phyloP scores from a whole-genome alignment of 2,329 filamentous ascomycete species.

The Hypocrella siamensis region DNA sequence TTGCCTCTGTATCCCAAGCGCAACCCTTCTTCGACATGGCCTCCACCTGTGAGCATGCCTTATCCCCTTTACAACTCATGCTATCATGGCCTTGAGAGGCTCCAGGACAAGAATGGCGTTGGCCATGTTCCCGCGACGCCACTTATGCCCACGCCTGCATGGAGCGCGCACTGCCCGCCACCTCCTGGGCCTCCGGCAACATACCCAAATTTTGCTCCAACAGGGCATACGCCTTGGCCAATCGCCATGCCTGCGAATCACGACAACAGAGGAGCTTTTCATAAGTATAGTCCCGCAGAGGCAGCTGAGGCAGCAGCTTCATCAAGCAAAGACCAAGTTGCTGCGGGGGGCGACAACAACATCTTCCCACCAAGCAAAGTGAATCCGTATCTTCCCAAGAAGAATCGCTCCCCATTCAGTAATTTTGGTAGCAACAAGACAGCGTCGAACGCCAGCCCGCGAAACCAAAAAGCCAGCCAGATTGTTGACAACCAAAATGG shows the following conservation, averaged over 20 bases:
- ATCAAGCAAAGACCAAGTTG: constrained; percentile 9
- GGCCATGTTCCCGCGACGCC: constrained; percentile 16
- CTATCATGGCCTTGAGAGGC: constrained; percentile 20
- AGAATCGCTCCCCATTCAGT: constrained; percentile 8
- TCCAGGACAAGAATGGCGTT: constrained; percentile 4
- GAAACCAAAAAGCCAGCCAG: constrained; percentile 2
- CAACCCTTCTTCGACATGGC: constrained; percentile 11
- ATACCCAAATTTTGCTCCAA: neutral
- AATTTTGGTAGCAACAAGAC: constrained; percentile 5
- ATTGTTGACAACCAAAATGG: neutral
- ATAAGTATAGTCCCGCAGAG: neutral
- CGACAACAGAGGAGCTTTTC: constrained; percentile 6
- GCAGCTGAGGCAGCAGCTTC: constrained; percentile 2
- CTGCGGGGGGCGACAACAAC: constrained; percentile 13
- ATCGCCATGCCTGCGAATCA: neutral
- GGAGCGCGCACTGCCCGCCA: constrained; percentile 3
- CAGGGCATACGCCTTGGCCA: neutral
- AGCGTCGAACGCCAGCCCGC: constrained; percentile 1
- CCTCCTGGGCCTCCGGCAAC: neutral
- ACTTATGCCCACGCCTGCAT: constrained; percentile 10
- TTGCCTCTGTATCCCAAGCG: constrained; percentile 28
- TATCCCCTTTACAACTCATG: constrained; percentile 27
- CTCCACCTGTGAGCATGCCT: constrained; percentile 25
- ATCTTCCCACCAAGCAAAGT: constrained; percentile 10
- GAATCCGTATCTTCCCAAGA: constrained; percentile 13